These are phyloP conservation scores for Dendrobium huoshanense DNA, from an alignment of 106 monocot species.

Conservation along the genomic window DNA sequence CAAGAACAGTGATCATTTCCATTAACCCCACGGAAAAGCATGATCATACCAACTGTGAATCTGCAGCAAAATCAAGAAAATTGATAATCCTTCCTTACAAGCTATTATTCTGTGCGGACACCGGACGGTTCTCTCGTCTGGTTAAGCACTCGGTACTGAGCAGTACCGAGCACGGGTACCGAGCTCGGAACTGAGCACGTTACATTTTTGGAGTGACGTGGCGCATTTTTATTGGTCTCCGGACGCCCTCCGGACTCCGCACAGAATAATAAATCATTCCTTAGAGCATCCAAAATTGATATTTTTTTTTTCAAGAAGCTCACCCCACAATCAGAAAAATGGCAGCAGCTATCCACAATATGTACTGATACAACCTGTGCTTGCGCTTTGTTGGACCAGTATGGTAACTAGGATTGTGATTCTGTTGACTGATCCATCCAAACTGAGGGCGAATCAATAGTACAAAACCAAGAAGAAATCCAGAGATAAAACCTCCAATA, in stretches of 20 bases:
- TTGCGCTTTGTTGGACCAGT: conserved; percentile 26
- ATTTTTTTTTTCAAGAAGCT: neutral
- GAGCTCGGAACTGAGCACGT: too few species aligned
- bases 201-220: too few species aligned
- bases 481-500: conserved; percentile 64
- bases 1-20: conserved; percentile 48
- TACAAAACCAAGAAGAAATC: conserved; percentile 70
- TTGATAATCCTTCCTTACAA: neutral
- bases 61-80: conserved; percentile 23
- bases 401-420: conserved; percentile 26
- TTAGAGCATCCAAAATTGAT: neutral
- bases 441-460: conserved; percentile 63
- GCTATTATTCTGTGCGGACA: too few species aligned
- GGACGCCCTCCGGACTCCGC: too few species aligned
- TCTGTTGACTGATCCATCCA: conserved; percentile 42
- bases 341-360: conserved; percentile 33
- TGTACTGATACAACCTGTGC: conserved; percentile 50
- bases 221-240: too few species aligned
- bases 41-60: conserved; percentile 30
- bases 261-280: too few species aligned
- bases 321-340: conserved; percentile 37
- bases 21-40: conserved; percentile 46
- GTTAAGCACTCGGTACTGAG: too few species aligned
- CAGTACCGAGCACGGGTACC: too few species aligned
- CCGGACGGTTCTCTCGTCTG: too few species aligned